Conservation (phyloP, 2,329 filamentous ascomycete genomes). For the Colletotrichum magnum region DNA sequence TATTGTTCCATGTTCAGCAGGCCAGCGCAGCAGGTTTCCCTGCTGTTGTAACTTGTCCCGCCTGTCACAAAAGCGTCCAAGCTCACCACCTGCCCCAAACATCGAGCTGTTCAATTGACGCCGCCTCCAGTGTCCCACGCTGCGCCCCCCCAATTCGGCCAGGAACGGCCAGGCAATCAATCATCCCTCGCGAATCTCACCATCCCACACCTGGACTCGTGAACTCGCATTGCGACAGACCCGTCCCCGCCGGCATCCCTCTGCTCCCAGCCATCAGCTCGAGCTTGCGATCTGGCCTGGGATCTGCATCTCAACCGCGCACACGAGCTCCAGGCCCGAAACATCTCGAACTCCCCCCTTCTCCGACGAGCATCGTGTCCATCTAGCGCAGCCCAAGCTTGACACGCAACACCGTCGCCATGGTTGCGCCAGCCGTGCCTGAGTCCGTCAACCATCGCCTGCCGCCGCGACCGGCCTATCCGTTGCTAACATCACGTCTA, state of each 20-base stretch:
- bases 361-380: conserved; percentile 2
- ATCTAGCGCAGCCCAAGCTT: conserved; percentile 23
- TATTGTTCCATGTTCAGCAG: conserved; percentile 30
- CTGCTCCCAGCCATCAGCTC: conserved; percentile 30
- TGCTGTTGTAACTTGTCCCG: conserved; percentile 7
- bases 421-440: conserved; percentile 82
- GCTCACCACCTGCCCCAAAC: conserved; percentile 35
- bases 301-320: conserved; percentile 11
- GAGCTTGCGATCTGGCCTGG: conserved; percentile 9
- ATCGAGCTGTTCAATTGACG: conserved; percentile 13
- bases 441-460: conserved; percentile 68
- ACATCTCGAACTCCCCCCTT: conserved; percentile 8
- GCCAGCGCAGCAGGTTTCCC: neutral
- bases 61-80: conserved; percentile 32
- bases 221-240: conserved; percentile 13
- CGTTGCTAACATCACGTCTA: conserved; percentile 54
- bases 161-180: conserved; percentile 26
- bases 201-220: conserved; percentile 7
- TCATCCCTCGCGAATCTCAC: conserved; percentile 36
- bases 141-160: neutral
- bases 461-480: conserved; percentile 25
- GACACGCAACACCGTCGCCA: conserved; percentile 55
- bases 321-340: conserved; percentile 20
- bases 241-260: conserved; percentile 19
- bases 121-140: conserved; percentile 14